Evolutionary conservation across 2,329 filamentous ascomycete genomes (phyloP).

Genomic region (Neofusicoccum umdonicola): DNA sequence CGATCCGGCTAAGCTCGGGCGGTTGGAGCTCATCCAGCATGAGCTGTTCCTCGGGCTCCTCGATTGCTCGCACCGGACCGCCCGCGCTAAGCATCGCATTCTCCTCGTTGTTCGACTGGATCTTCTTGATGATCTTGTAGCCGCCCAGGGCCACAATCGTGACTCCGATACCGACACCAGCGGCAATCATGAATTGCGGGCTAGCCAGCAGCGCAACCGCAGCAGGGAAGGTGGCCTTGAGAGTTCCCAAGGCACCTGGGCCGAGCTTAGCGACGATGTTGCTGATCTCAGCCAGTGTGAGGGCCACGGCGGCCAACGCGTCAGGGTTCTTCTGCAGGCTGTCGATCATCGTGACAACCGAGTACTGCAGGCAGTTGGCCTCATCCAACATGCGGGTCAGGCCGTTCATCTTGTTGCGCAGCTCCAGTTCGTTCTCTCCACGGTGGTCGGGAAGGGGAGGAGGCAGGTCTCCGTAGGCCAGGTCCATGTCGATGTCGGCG

Average conservation of each 20-base stretch:
- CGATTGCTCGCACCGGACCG: constrained; percentile 20
- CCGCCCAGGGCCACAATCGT: constrained; percentile 94
- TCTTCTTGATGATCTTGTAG: constrained; percentile 94
- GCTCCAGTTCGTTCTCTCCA: constrained; percentile 52
- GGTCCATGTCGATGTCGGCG: constrained; percentile 75
- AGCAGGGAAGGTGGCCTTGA: constrained; percentile 80
- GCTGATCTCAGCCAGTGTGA: constrained; percentile 89
- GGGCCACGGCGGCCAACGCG: constrained; percentile 86
- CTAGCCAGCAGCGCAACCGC: constrained; percentile 83
- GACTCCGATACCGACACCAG: constrained; percentile 84
- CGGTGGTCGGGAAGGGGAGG: constrained; percentile 56
- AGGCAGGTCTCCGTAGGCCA: constrained; percentile 84
- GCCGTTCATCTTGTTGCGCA: constrained; percentile 67
- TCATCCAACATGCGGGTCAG: constrained; percentile 80
- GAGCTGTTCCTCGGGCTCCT: constrained; percentile 27
- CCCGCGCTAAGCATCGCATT: constrained; percentile 25
- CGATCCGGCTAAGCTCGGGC: constrained; percentile 56
- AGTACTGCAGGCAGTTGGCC: constrained; percentile 83
- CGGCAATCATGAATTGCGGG: constrained; percentile 92
- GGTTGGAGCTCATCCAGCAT: constrained; percentile 58
- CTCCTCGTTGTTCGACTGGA: constrained; percentile 51
- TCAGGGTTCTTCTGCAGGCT: constrained; percentile 81
- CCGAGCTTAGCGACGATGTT: constrained; percentile 79
- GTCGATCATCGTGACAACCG: constrained; percentile 76
- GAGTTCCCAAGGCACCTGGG: constrained; percentile 69